Base-by-base conservation (phyloP, 2,329 filamentous ascomycete species). In the Pestalotiopsis sp. region DNA sequence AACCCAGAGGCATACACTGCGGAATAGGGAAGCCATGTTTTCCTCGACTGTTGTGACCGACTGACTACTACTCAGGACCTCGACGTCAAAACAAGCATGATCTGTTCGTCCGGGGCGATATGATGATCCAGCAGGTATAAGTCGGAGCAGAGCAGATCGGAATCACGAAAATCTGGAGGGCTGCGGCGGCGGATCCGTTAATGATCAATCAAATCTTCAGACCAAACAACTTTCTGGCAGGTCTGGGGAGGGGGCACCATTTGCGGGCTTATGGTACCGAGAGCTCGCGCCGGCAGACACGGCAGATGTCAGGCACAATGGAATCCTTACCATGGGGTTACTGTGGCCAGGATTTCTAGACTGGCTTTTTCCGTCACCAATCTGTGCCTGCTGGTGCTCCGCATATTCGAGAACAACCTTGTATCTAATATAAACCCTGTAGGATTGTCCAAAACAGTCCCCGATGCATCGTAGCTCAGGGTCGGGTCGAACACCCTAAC, bases 31-130 rank as follows among this genome's bases (percentile, higher is more conserved):
- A 45, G 31, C 49, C 41, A 56, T 66, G 31, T 36, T 36, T 38
- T 36, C n/a, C 41, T 66, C 31, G 45, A 57, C 25, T 66, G 41
- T 11, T 64, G 20, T 64, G 62, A 45, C 49, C 39, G 62, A 23
- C 20, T 36, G 31, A 36, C 31, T 36, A 56, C 49, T 56, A n/a
- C 17, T 52, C 45, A 52, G 17, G 45, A 52, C 17, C 45, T 52
- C 25, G 45, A 52, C 17, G 17, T 52, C 25, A 60, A 60, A 38
- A 60, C 31, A 60, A 60, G 31, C 25, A 38, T 31, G 31, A 60
- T 38, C 25, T 27, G 20, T 56, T n/a, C 17, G 49, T 56, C 20
- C 17, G 57, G 57, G 57, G 31, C 25, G 57, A 38, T 52, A 52
- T 20, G n/a, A 52, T 52, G 45, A 52, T 52, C 45, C 45, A 52